These are phyloP conservation scores for Patellifolia procumbens DNA, from an alignment of 179 eudicot genomes.

Conservation along the genomic window DNA sequence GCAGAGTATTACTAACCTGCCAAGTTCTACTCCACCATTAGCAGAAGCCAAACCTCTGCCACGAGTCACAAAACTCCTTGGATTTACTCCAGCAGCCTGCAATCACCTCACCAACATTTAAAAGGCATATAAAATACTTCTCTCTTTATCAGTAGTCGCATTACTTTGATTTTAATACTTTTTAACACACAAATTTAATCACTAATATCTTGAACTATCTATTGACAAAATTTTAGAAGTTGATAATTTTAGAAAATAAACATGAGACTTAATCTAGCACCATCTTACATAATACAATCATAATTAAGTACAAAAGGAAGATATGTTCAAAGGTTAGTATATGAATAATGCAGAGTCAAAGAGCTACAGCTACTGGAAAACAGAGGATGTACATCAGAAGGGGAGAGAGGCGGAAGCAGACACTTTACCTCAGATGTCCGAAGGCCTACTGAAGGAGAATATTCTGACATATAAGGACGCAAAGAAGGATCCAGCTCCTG, in stretches of 20 bases:
- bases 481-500: constrained; percentile 40
- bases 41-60: constrained; percentile 9
- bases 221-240: too few species aligned
- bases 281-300: too few species aligned
- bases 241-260: too few species aligned
- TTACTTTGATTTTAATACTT: too few species aligned
- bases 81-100: constrained; percentile 30
- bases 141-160: too few species aligned
- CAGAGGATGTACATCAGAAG: background rate
- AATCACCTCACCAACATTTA: constrained; percentile 15
- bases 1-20: constrained; percentile 42
- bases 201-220: too few species aligned
- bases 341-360: too few species aligned
- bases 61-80: constrained; percentile 33
- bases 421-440: constrained; percentile 45
- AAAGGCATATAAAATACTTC: constrained; percentile 15
- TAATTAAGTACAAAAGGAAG: too few species aligned
- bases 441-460: constrained; percentile 38
- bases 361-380: too few species aligned
- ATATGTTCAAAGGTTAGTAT: too few species aligned
- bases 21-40: constrained; percentile 20
- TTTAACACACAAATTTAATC: too few species aligned
- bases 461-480: constrained; percentile 39
- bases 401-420: background rate
- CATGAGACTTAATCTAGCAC: too few species aligned